Percentiles rank a stretch among this genome's conserved stretches.
phyloP scores from a whole-genome alignment of 805 yeast genomes.

The Diddensiella transvaalensis region DNA sequence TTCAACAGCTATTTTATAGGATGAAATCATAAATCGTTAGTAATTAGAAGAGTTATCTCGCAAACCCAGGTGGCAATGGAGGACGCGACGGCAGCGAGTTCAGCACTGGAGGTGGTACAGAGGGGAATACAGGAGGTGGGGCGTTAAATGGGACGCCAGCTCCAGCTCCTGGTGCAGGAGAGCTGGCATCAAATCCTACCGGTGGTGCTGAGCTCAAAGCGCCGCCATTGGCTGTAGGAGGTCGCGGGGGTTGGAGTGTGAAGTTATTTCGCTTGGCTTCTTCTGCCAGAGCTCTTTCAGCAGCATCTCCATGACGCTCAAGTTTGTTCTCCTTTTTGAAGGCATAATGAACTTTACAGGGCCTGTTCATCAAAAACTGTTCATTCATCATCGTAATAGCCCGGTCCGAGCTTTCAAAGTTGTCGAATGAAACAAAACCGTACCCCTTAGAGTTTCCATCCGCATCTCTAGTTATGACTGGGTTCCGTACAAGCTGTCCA shows the following conservation, averaged over 20 bases:
- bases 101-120: not conserved
- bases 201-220: not conserved
- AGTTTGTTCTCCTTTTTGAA: constrained; percentile 55
- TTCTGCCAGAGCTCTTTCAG: constrained; percentile 67
- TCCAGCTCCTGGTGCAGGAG: not conserved
- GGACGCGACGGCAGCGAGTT: not conserved
- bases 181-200: not conserved
- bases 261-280: constrained; percentile 48
- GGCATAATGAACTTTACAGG: constrained; percentile 64
- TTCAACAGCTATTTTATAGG: no score
- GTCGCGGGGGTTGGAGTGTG: constrained; percentile 7
- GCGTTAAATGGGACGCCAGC: not conserved
- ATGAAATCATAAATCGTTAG: no score
- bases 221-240: not conserved
- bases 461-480: constrained; percentile 49
- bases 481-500: constrained; percentile 55
- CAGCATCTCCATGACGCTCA: constrained; percentile 72
- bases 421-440: constrained; percentile 63
- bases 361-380: constrained; percentile 62
- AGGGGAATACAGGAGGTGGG: not conserved
- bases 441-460: constrained; percentile 53
- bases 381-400: constrained; percentile 71
- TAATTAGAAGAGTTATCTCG: not conserved
- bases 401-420: constrained; percentile 63
- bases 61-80: constrained; percentile 1